A percentile compares a stretch with the other conserved stretches of the same genome.
Evolutionary conservation across 768 basidiomycete genomes (phyloP).

Genomic region (Hericium coralloides): DNA sequence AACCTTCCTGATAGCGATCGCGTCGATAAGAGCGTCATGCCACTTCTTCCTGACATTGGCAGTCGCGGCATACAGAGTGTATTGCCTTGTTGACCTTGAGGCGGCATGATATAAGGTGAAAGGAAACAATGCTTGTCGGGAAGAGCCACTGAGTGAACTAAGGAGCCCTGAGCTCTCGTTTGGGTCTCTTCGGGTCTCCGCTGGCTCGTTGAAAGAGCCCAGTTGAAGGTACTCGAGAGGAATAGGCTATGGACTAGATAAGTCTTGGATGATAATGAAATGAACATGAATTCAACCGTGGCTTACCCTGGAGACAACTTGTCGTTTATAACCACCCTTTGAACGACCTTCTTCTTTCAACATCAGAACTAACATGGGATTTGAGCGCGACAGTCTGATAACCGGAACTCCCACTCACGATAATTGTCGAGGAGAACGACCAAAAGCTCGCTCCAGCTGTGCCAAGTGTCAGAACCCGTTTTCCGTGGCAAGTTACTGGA

Average conservation of each 20-base stretch:
- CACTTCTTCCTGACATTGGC: conserved; percentile 55
- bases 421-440: conserved; percentile 71
- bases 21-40: conserved; percentile 49
- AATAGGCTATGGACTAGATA: conserved; percentile 46
- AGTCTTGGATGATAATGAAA: too few relatives aligned
- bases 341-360: conserved; percentile 50
- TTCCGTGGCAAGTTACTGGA: conserved; percentile 55
- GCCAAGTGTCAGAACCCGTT: conserved; percentile 55
- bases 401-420: conserved; percentile 34
- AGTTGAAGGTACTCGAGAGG: conserved; percentile 73
- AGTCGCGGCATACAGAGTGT: conserved; percentile 61
- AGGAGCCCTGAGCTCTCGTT: conserved; percentile 51
- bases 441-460: conserved; percentile 62
- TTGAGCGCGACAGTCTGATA: conserved; percentile 1
- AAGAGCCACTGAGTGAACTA: conserved; percentile 32
- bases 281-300: too few relatives aligned
- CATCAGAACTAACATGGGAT: conserved; percentile 42
- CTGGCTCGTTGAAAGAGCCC: conserved; percentile 47
- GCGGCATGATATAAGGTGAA: conserved; percentile 71
- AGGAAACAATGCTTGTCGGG: conserved; percentile 54
- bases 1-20: conserved; percentile 53
- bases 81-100: conserved; percentile 44
- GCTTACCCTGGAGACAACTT: conserved; percentile 60
- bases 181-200: conserved; percentile 58
- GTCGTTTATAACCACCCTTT: conserved; percentile 38